Evolutionary conservation across 108 stramenopile species (phyloP), one percentile per base, ranked within the genome.

Genomic region (Conticribra guillardii): DNA sequence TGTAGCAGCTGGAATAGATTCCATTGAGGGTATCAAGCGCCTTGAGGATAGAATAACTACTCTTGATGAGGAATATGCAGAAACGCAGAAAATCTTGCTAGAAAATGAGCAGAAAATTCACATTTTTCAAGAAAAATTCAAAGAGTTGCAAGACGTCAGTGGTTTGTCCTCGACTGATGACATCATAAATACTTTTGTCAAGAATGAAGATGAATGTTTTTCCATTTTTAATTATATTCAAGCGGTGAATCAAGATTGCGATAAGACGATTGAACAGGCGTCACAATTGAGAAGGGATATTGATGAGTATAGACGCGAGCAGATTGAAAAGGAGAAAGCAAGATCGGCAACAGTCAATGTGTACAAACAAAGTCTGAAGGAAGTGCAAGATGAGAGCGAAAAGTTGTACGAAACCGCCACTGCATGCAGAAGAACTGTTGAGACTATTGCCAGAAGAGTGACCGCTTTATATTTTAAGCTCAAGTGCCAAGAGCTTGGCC

Each of bases 141-240:
- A 77, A 67, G 60, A 73, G 49, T 48, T 76, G 50, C 71, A 31
- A 32, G 73, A 71, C 5, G 77, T 82, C 30, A 74, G 77, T 26
- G 82, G 77, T 14, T 33, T 71, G n/a, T 27, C 50, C 19, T 58
- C 69, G 9, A 69, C 68, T 0, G 75, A 79, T 22, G 82, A 77
- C 41, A 74, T 82, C 26, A 79, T 72, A 14, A 46, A 32, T 21
- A 64, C 41, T 22, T 66, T 71, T 37, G 73, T 72, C n/a, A 68
- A 79, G 61, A 71, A 79, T 47, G 90, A 91, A 67, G 87, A 88
- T 4, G 87, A 89, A 52, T 81, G 71, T 50, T 91, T 91, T 60
- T 85, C 86, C 4, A 65, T 88, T 19, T 89, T 87, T 68, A 87
- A 88, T 67, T 88, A 83, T 71, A 88, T 86, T 27, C 90, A 91